These are phyloP conservation scores for Pterocarpus macrocarpus DNA, from an alignment of 306 rosid genomes.

Conservation along the genomic window DNA sequence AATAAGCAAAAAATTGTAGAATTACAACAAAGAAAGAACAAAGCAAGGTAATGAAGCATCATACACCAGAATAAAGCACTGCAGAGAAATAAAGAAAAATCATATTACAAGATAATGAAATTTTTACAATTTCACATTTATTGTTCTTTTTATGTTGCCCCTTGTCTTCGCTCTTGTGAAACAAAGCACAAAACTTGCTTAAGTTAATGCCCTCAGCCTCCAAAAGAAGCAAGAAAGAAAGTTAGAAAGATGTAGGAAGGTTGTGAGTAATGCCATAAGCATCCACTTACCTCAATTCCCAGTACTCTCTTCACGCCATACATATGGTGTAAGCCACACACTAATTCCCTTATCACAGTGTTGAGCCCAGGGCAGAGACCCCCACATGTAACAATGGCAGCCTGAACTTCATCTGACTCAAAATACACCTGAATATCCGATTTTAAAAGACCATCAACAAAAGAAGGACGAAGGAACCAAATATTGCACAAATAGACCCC, in stretches of 20 bases:
- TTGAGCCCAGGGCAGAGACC: conserved; percentile 99
- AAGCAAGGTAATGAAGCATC: conserved; percentile 1
- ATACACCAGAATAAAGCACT: neutral
- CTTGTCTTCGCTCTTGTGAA: neutral
- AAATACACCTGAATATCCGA: conserved; percentile 74
- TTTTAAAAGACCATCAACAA: neutral
- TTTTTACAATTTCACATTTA: conserved; percentile 1
- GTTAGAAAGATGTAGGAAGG: neutral
- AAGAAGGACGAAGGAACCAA: neutral
- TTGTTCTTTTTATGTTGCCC: neutral
- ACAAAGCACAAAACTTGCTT: neutral
- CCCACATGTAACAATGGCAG: conserved; percentile 95
- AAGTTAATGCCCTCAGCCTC: too few species aligned
- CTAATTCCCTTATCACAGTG: conserved; percentile 95
- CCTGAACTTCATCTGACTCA: conserved; percentile 85
- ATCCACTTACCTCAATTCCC: conserved; percentile 74
- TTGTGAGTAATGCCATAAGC: conserved; percentile 6
- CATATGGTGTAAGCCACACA: conserved; percentile 88
- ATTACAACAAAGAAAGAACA: conserved; percentile 30
- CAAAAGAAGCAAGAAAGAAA: neutral
- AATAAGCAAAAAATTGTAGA: conserved; percentile 8
- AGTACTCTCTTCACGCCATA: conserved; percentile 86
- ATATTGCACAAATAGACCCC: conserved; percentile 2
- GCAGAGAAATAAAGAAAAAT: conserved; percentile 11
- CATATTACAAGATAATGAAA: neutral